Conservation (phyloP, 495 filamentous ascomycete genomes). For the Penicillium malachiteum region DNA sequence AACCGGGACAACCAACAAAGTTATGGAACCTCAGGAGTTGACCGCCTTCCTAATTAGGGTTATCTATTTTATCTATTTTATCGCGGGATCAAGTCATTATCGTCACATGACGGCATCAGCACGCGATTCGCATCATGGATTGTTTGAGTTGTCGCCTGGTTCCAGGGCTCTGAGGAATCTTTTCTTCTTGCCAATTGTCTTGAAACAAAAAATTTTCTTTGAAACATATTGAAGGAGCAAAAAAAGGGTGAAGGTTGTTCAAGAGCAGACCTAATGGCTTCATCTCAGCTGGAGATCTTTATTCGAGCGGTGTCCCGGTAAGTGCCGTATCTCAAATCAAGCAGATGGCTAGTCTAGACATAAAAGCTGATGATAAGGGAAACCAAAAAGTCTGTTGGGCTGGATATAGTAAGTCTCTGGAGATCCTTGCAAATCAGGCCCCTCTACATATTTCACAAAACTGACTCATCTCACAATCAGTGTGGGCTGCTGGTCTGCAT, state of each 20-base stretch:
- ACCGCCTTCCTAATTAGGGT: constrained; percentile 24
- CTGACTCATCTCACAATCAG: constrained; percentile 23
- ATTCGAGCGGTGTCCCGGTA: constrained; percentile 46
- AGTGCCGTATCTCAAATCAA: constrained; percentile 10
- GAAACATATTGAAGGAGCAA: no score
- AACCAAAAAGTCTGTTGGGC: constrained; percentile 36
- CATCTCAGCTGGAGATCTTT: constrained; percentile 34
- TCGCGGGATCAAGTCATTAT: constrained; percentile 1
- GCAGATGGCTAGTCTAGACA: no score
- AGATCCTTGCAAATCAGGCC: neutral
- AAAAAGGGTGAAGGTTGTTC: neutral
- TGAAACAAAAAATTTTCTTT: no score
- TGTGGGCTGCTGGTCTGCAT: constrained; percentile 75
- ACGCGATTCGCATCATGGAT: neutral
- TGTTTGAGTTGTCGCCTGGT: neutral
- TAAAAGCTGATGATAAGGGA: neutral
- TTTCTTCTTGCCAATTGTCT: no score
- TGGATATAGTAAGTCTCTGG: constrained; percentile 45
- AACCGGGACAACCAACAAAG: constrained; percentile 39
- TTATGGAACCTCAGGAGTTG: constrained; percentile 8
- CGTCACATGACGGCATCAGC: constrained; percentile 7
- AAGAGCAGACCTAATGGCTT: constrained; percentile 4
- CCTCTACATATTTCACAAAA: neutral
- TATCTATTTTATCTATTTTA: neutral
- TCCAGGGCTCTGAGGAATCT: no score